A percentile compares a stretch with the other conserved stretches of the same genome.
Evolutionary conservation across 2,329 filamentous ascomycete genomes (phyloP).

Genomic region (Coniochaeta sp.): DNA sequence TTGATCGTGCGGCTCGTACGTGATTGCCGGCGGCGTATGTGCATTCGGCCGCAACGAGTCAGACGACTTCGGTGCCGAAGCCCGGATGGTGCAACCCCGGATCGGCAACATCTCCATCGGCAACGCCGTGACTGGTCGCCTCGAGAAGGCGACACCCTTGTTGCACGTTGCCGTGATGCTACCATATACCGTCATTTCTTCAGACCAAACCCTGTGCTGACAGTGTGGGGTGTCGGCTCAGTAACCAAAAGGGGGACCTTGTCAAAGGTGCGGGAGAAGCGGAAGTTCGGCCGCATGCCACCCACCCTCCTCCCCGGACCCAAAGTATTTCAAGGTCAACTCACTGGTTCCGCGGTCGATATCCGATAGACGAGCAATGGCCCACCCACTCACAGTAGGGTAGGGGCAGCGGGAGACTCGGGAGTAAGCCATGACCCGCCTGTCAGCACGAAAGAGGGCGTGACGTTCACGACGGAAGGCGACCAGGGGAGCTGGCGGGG

Average conservation of each 20-base stretch:
- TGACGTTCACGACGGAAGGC: not conserved
- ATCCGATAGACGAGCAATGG: not conserved
- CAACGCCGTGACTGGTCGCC: not conserved
- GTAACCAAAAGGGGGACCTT: not conserved
- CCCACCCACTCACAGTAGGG: not conserved
- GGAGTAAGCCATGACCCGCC: not conserved
- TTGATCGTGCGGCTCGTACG: no score
- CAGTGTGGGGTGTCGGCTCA: not conserved
- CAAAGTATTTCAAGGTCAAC: not conserved
- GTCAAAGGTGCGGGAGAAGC: no score
- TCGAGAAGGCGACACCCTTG: not conserved
- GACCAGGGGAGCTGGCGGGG: not conserved
- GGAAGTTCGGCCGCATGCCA: not conserved
- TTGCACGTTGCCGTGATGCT: slow-evolving; percentile 1
- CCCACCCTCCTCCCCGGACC: no score
- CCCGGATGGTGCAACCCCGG: not conserved
- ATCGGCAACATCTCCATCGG: not conserved
- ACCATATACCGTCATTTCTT: slow-evolving; percentile 1
- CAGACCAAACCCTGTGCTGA: not conserved
- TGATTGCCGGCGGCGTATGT: no score
- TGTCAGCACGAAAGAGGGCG: not conserved
- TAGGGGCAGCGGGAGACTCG: not conserved
- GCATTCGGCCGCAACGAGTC: no score
- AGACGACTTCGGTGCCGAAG: no score
- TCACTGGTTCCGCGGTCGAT: not conserved